Evolutionary conservation across 1,284 basidiomycete species (phyloP), one percentile per base, ranked within the genome.

Genomic region (Puccinia sorghi): DNA sequence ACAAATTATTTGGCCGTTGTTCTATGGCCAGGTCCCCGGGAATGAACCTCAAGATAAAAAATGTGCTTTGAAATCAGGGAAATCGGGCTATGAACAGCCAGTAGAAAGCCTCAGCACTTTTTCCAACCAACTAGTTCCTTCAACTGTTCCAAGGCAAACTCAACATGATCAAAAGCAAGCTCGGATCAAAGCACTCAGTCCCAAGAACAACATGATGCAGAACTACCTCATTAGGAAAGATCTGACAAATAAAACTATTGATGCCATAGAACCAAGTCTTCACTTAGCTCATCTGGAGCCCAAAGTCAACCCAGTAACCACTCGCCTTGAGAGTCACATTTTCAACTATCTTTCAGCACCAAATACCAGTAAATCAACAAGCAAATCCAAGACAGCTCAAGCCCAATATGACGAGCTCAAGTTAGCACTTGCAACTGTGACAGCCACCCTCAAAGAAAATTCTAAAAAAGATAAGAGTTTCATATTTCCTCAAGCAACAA

Each of bases 181-280:
- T 39, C 3, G 17, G 39, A 63, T 63, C 9, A 6, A 63, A 37
- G 27, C 59, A 39, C 59, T 63, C 39, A 32, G 59, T 11, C 2
- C 3, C 13, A 63, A 63, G 20, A 63, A 63, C 25, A 39, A 37
- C 59, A 63, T 63, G n/a, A 75, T 75, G 72, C 15, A 48, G 22
- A 48, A 75, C 1, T 75, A 64, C 22, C 56, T 74, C 11, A 57
- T 57, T 46, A 4, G 32, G 41, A 63, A 63, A 41, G 3, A 63
- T 11, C n/a, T n/a, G n/a, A n/a, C n/a, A n/a, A 41, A 67, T 3
- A 43, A 43, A 69, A 48, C 17, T 12, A 69, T 69, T 8, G 46
- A 69, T 69, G 25, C 66, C 25, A 46, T 8, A 56, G 8, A n/a
- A 8, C 8, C 25, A 56, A 20, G 8, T 56, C 54, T 56, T 56